Evolutionary conservation across 345 rosid genomes (phyloP), one percentile per base, ranked within the genome.

Genomic region (Heritiera fomes): DNA sequence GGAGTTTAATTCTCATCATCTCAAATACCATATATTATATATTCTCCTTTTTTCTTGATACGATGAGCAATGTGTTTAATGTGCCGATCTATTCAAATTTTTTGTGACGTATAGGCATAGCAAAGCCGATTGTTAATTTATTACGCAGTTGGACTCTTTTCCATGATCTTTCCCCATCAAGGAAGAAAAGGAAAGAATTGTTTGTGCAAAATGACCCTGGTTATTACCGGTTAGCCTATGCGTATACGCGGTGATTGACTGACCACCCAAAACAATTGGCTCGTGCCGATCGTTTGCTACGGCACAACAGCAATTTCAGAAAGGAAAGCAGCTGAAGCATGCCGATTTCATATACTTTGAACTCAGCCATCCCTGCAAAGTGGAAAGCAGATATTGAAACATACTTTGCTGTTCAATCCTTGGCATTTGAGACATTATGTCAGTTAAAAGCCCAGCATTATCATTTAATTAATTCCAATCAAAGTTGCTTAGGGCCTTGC

Each of bases 361-460:
- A 64, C 78, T 56, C 46, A 18, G 59, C 38, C 43, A 79, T 75
- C 68, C 69, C 76, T 50, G 75, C 20, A 73, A 83, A 80, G 82
- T 53, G 47, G 76, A 81, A 81, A 73, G 49, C 47, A 6, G 55
- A 49, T 23, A 49, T 5, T 7, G 75, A 71, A 50, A 8, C 76
- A 18, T 5, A 38, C 32, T 53, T 72, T 66, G 34, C 66, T 52
- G 56, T 10, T 64, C n/a, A 43, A 23, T 49, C 50, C 63, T 58
- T 23, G 0, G 75, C 60, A 47, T 84, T 15, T 38, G 76, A 84
- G 78, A 84, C 89, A 83, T 28, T 11, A 1, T 70, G 89, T 74
- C 84, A 84, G 87, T 80, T 88, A 86, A 88, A 43, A 84, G 85
- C 68, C 78, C 67, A 79, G 7, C 86, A 81, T 61, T 62, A 80